Evolutionary conservation across 106 monocot species (phyloP).

Genomic region (Dendrobium officinale): DNA sequence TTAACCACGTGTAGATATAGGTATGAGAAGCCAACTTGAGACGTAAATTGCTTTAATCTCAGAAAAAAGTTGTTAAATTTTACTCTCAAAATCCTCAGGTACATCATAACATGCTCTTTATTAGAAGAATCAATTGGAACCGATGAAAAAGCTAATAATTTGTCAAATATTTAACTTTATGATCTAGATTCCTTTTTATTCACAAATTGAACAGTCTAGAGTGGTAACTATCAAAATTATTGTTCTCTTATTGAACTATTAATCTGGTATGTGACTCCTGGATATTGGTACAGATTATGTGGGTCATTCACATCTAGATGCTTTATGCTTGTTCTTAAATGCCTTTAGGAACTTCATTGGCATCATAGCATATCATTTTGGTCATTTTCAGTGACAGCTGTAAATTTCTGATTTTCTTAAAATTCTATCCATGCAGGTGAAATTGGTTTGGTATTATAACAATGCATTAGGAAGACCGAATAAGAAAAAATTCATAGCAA

Average conservation of each 20-base stretch:
- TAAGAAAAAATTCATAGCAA: constrained; percentile 97
- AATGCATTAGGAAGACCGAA: constrained; percentile 94
- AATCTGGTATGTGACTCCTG: background rate
- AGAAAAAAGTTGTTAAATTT: background rate
- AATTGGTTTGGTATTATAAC: constrained; percentile 99
- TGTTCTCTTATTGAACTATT: background rate
- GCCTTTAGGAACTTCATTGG: background rate
- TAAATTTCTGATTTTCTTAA: background rate
- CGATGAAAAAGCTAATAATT: background rate
- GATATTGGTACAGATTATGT: background rate
- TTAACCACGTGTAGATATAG: background rate
- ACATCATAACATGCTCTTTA: background rate
- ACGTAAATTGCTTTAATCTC: background rate
- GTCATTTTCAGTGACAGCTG: no score
- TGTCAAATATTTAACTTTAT: background rate
- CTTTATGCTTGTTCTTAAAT: background rate
- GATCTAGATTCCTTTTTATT: background rate
- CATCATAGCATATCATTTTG: background rate
- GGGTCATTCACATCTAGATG: background rate
- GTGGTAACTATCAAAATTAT: background rate
- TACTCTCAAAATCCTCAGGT: background rate
- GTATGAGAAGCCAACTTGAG: background rate
- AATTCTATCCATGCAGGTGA: constrained; percentile 57
- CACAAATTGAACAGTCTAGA: constrained; percentile 7
- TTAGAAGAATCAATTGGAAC: background rate